Base-by-base conservation (phyloP, 495 filamentous ascomycete genomes). In the Beverwykella pulmonaria region DNA sequence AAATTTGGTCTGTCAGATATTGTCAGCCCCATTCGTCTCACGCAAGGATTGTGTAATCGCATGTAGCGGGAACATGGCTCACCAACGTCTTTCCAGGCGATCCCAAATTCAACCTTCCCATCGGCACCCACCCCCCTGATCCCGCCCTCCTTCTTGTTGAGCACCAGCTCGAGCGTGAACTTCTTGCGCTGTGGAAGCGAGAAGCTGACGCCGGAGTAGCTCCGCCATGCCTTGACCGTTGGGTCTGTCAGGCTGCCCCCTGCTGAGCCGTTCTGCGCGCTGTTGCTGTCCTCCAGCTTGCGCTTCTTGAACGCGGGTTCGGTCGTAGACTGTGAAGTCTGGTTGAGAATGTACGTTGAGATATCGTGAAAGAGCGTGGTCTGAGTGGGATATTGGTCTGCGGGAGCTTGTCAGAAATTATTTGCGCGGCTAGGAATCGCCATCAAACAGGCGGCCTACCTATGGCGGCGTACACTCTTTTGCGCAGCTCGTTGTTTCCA, bases 131-230 rank as follows among this genome's bases (percentile, higher is more conserved):
- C 81, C 9, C 89, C 91, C 59, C 88, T 88, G 46, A 97, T 74
- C 56, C 86, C 88, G 69, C 69, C 81, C 69, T 73, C 85, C 79
- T 77, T 75, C 25, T 62, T 64, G 44, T 49, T 34, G 1, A 29
- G 26, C 17, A 76, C 58, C 17, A 98, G 80, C 77, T 91, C 88
- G 29, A 98, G 79, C 46, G 84, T 89, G 71, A 93, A 87, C 80
- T 98, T 98, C 80, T 97, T 98, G 65, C 94, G 83, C 78, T 91
- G 89, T 17, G 94, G 94, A 5, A 77, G 63, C 22, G 73, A 73
- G 60, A 78, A 76, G 63, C 73, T 75, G 60, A 75, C 70, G 22
- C 78, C 75, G 1, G 60, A 53, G 29, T 59, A 60, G 14, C 53
- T 48, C 15, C 52, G 47, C 48, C 61, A 62, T 41, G 72, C 63